Evolutionary conservation across 1,284 basidiomycete species (phyloP).

Genomic region (Ceratobasidium sp.): DNA sequence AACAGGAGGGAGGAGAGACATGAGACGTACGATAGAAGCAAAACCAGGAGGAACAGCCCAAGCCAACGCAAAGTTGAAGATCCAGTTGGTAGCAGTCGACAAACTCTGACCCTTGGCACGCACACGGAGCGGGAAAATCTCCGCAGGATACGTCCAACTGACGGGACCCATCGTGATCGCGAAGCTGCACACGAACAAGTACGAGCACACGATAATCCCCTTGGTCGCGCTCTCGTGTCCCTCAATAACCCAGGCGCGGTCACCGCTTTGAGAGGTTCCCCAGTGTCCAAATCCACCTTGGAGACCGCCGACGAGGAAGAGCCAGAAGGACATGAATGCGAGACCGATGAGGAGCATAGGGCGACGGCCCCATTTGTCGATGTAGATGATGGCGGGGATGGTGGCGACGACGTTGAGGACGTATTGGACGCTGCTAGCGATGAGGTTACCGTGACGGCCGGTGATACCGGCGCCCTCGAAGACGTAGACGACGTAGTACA

Average conservation of each 20-base stretch:
- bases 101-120: constrained; percentile 80
- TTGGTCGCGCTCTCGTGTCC: constrained; percentile 70
- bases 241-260: constrained; percentile 69
- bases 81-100: constrained; percentile 73
- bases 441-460: constrained; percentile 75
- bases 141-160: constrained; percentile 59
- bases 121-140: constrained; percentile 76
- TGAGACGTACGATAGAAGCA: constrained; percentile 63
- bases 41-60: constrained; percentile 73
- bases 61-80: constrained; percentile 75
- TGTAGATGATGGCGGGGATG: constrained; percentile 75
- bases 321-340: constrained; percentile 77
- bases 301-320: constrained; percentile 81
- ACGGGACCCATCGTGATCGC: constrained; percentile 82
- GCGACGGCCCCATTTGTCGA: constrained; percentile 78
- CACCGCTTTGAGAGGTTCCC: constrained; percentile 61
- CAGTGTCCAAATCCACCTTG: constrained; percentile 76
- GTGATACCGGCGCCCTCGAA: constrained; percentile 82
- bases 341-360: constrained; percentile 71
- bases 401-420: constrained; percentile 80
- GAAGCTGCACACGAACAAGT: constrained; percentile 78
- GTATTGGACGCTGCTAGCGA: constrained; percentile 83
- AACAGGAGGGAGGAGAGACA: background rate
- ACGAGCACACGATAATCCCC: constrained; percentile 80
- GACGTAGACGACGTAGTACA: constrained; percentile 73